Evolutionary conservation across 208 protist genomes (phyloP).

Genomic region (Leishmania aethiopica): DNA sequence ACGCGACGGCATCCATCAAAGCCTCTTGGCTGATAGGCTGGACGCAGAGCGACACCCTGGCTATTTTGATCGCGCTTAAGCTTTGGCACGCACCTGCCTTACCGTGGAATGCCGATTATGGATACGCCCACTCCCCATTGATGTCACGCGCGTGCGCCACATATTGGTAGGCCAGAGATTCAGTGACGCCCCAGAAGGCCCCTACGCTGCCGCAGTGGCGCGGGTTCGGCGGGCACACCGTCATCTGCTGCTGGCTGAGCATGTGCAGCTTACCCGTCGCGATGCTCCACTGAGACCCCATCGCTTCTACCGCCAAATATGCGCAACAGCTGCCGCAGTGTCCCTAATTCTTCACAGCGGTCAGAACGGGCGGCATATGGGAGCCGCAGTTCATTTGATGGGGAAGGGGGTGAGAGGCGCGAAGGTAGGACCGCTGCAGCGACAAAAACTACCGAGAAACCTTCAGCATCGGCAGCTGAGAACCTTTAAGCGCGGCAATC

Average conservation of each 20-base stretch:
- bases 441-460: constrained; percentile 1
- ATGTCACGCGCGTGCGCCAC: constrained; percentile 59
- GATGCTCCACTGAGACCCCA: constrained; percentile 84
- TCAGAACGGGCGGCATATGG: constrained; percentile 46
- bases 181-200: constrained; percentile 85
- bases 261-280: constrained; percentile 56
- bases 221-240: constrained; percentile 85
- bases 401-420: constrained; percentile 28
- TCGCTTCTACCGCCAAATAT: constrained; percentile 53
- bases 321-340: constrained; percentile 84
- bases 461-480: constrained; percentile 26
- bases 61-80: constrained; percentile 17
- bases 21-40: constrained; percentile 66
- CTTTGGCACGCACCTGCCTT: constrained; percentile 52
- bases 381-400: constrained; percentile 51
- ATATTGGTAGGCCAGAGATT: constrained; percentile 78
- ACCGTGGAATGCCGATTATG: constrained; percentile 73
- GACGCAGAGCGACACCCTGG: constrained; percentile 57
- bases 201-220: constrained; percentile 58
- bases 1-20: constrained; percentile 61
- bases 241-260: constrained; percentile 93
- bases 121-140: constrained; percentile 63
- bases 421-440: constrained; percentile 11
- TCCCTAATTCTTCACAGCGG: constrained; percentile 78
- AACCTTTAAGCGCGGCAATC: constrained; percentile 35